Percentiles rank a stretch among this genome's conserved stretches.
Conservation (phyloP, 495 filamentous ascomycete genomes). For the Friedmanniomyces simplex region DNA sequence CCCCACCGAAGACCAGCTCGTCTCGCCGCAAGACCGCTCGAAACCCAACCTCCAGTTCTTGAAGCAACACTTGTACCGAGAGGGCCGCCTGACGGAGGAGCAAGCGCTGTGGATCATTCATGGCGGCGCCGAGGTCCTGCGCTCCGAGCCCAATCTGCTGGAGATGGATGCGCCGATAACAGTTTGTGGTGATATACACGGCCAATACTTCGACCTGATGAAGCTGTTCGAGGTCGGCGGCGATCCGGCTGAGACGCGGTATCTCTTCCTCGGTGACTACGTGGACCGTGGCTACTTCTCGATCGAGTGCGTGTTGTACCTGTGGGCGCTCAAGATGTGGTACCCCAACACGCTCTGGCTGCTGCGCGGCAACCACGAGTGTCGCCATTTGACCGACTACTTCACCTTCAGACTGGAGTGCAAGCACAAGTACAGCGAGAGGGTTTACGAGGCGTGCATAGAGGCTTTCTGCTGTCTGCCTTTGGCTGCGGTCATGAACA, state of each 20-base stretch:
- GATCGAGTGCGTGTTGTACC: constrained; percentile 96
- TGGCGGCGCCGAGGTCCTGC: constrained; percentile 70
- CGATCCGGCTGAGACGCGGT: constrained; percentile 89
- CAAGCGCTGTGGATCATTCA: constrained; percentile 93
- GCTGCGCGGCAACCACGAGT: constrained; percentile 95
- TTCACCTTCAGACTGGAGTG: constrained; percentile 99
- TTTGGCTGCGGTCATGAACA: constrained; percentile 97
- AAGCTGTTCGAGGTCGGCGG: constrained; percentile 98
- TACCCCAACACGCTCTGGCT: constrained; percentile 97
- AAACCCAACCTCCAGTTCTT: constrained; percentile 91
- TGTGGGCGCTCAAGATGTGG: constrained; percentile 98
- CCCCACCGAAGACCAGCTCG: constrained; percentile 73
- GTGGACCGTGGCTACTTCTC: constrained; percentile 98
- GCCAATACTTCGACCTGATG: constrained; percentile 98
- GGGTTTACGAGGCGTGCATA: constrained; percentile 95
- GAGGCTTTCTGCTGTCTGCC: constrained; percentile 93
- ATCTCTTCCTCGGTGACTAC: constrained; percentile 95
- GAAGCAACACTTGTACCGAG: constrained; percentile 96
- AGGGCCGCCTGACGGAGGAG: constrained; percentile 91
- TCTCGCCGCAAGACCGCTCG: constrained; percentile 64
- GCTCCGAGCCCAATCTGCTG: constrained; percentile 82
- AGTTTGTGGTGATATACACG: constrained; percentile 97
- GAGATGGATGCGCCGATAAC: constrained; percentile 99
- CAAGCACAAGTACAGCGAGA: constrained; percentile 97
- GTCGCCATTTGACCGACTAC: constrained; percentile 96